Percentiles rank a stretch among this genome's conserved stretches.
phyloP scores from a whole-genome alignment of 2,329 filamentous ascomycete genomes.

The Thermoascus crustaceus region DNA sequence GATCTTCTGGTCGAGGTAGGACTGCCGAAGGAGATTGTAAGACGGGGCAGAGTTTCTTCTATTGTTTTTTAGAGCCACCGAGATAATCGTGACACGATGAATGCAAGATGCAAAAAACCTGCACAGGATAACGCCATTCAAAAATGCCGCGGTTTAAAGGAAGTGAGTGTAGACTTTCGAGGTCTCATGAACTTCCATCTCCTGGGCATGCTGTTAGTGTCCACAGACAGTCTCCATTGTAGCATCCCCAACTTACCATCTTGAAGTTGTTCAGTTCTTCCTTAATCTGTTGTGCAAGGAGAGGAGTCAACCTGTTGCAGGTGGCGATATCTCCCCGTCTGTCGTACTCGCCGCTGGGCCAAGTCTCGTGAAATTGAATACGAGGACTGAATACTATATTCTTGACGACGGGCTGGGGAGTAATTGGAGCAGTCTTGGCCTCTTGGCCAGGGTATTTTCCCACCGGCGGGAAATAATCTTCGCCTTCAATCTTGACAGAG shows the following conservation, averaged over 20 bases:
- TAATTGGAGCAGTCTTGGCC: conserved; percentile 71
- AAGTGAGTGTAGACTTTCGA: conserved; percentile 99
- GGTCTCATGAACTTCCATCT: conserved; percentile 99
- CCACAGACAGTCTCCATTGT: not conserved
- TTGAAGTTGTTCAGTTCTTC: conserved; percentile 99
- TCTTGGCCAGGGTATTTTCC: conserved; percentile 62
- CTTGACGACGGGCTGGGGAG: conserved; percentile 51
- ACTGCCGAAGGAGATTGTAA: not conserved
- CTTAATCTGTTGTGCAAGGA: conserved; percentile 98
- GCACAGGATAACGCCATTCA: not conserved
- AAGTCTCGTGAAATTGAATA: conserved; percentile 92
- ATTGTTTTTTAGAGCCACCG: not conserved
- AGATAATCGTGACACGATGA: not conserved
- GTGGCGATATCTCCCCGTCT: conserved; percentile 92
- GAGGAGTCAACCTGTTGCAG: conserved; percentile 92
- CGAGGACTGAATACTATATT: conserved; percentile 76
- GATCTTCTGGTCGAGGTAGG: not conserved
- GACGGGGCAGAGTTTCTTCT: too few relatives aligned
- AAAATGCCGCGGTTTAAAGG: conserved; percentile 57
- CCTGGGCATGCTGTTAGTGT: conserved; percentile 52
- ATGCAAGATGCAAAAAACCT: not conserved
- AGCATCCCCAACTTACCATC: conserved; percentile 60
- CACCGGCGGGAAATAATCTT: conserved; percentile 83
- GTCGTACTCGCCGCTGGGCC: conserved; percentile 92
- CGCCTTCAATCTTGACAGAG: conserved; percentile 65